These are phyloP conservation scores for Lentinula aciculospora DNA, from an alignment of 768 basidiomycete genomes.

Conservation along the genomic window DNA sequence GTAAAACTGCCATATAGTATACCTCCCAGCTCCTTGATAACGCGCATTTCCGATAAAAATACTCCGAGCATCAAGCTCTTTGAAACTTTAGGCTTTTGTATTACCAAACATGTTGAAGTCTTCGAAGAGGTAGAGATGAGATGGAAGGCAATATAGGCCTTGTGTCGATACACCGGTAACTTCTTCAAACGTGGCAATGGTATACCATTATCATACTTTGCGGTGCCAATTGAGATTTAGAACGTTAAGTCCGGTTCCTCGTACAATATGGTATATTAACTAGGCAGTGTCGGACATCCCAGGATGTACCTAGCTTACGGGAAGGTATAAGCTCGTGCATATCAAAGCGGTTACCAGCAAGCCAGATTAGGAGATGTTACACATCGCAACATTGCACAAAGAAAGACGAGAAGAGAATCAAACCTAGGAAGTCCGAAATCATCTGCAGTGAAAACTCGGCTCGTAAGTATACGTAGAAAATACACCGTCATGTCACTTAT, in stretches of 20 bases:
- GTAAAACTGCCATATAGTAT: conserved; percentile 34
- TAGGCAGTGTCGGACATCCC: neutral
- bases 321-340: neutral
- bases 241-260: conserved; percentile 5
- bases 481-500: neutral
- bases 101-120: conserved; percentile 63
- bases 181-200: neutral
- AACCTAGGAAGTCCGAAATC: neutral
- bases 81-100: conserved; percentile 65
- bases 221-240: neutral
- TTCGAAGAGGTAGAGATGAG: conserved; percentile 87
- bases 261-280: neutral
- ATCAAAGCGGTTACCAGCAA: neutral
- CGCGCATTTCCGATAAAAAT: conserved; percentile 69
- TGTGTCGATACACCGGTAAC: neutral
- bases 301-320: neutral
- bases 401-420: too few relatives aligned
- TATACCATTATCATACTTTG: neutral
- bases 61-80: conserved; percentile 68
- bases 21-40: conserved; percentile 47
- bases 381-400: neutral
- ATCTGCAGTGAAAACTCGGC: neutral
- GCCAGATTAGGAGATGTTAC: neutral
- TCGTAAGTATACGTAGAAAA: neutral
- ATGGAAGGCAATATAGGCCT: conserved; percentile 15